Conservation (phyloP, 345 rosid genomes). For the Hibiscus syriacus region DNA sequence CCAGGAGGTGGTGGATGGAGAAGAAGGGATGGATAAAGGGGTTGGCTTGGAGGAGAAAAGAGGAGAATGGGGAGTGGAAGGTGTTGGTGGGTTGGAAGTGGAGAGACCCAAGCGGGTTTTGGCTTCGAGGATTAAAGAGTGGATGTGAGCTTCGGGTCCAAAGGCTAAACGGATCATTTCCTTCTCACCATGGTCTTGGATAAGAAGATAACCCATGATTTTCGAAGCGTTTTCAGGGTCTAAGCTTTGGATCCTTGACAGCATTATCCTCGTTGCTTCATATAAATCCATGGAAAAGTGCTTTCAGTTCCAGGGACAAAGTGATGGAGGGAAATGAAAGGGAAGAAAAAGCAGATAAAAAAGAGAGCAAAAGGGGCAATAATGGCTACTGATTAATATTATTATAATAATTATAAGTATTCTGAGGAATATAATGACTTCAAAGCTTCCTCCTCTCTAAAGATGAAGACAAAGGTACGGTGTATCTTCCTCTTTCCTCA, state of each 20-base stretch:
- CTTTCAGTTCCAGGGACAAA: not conserved
- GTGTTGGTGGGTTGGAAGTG: slow-evolving; percentile 20
- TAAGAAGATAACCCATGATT: slow-evolving; percentile 57
- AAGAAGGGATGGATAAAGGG: no score
- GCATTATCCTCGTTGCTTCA: slow-evolving; percentile 52
- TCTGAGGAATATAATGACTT: not conserved
- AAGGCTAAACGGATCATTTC: slow-evolving; percentile 57
- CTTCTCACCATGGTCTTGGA: slow-evolving; percentile 61
- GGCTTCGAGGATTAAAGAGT: slow-evolving; percentile 38
- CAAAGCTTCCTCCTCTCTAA: no score
- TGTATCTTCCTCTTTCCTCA: no score
- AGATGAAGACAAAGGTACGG: no score
- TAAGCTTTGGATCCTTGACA: slow-evolving; percentile 47
- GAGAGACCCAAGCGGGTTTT: slow-evolving; percentile 33
- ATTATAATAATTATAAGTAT: slow-evolving; percentile 8
- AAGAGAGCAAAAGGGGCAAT: slow-evolving; percentile 22
- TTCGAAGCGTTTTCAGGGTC: slow-evolving; percentile 64
- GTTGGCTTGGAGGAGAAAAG: slow-evolving; percentile 19
- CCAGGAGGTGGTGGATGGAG: no score
- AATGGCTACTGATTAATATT: slow-evolving; percentile 7
- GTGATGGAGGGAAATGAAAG: not conserved
- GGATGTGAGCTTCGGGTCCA: slow-evolving; percentile 53
- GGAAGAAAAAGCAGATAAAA: not conserved
- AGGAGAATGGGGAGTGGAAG: slow-evolving; percentile 17
- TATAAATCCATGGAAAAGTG: slow-evolving; percentile 41